These are phyloP conservation scores for Linnemannia elongata DNA, from an alignment of 192 early-diverging fungal genomes.

Conservation along the genomic window DNA sequence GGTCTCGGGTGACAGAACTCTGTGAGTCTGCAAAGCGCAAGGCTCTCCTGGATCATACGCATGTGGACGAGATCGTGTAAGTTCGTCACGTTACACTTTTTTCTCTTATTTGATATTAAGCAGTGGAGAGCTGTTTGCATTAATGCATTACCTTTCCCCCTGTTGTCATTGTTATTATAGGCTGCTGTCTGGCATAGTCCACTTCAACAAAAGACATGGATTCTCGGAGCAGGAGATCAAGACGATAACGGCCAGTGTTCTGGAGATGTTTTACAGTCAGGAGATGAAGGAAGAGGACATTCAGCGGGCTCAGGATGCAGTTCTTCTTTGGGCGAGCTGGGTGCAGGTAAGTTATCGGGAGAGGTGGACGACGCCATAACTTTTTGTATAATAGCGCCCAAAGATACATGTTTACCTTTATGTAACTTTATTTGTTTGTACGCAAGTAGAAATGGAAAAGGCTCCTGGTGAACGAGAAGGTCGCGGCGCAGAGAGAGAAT, in stretches of 20 bases:
- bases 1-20: constrained; percentile 5
- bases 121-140: background rate
- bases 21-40: constrained; percentile 1
- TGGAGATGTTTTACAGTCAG: constrained; percentile 15
- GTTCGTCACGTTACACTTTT: background rate
- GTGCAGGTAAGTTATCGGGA: constrained; percentile 22
- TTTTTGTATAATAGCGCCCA: background rate
- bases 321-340: constrained; percentile 10
- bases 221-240: constrained; percentile 13
- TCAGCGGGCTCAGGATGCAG: constrained; percentile 17
- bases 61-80: constrained; percentile 26
- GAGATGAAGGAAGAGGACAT: constrained; percentile 23
- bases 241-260: background rate
- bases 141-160: background rate
- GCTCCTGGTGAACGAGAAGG: constrained; percentile 11
- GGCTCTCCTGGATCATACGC: constrained; percentile 11
- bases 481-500: constrained; percentile 13
- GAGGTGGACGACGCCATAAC: background rate
- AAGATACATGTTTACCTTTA: background rate
- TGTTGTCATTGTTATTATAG: background rate
- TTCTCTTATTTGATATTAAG: background rate
- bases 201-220: constrained; percentile 20
- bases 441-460: constrained; percentile 21
- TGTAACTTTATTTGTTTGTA: constrained; percentile 2
- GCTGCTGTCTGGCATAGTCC: constrained; percentile 18